Evolutionary conservation across 106 monocot species (phyloP), one percentile per base, ranked within the genome.

Genomic region (Acorus calamus): DNA sequence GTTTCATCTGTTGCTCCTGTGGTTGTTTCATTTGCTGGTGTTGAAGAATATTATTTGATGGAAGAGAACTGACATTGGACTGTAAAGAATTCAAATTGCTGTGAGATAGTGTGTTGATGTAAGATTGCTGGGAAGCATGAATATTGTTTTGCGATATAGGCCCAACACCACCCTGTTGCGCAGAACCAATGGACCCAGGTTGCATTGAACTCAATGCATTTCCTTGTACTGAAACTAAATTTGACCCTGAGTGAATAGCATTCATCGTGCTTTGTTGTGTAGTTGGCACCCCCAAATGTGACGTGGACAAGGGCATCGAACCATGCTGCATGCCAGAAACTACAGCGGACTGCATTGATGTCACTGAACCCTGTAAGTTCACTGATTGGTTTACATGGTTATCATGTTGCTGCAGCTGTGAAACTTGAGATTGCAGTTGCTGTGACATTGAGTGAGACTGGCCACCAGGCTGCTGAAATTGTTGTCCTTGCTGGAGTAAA

Each of bases 341-440:
- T 43, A 42, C 58, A 44, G 74, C 64, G 6, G 75, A 55, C 11
- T 79, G 83, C 63, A 83, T 69, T 55, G 81, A 54, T 7, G 82
- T 56, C n/a, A 63, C 72, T 11, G 75, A 74, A 71, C 78, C 61
- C 76, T 72, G 71, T 56, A 80, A 43, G 69, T 63, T 89, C 65
- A 81, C 62, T 53, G 67, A 80, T 62, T 82, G 87, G 52, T 80
- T 85, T 69, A 49, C 69, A 70, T 82, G 74, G 67, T 55, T 80
- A 8, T 91, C 96, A 57, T 72, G 73, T 60, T 85, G 84, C 53
- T 83, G 87, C 49, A 79, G 2, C 49, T 81, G 86, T 50, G 74
- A 11, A 70, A 74, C 66, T 78, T 81, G 83, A 46, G 84, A 79
- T 67, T 70, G 69, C 55, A 76, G 83, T 61, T 77, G 86, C 44